phyloP scores from a whole-genome alignment of 176 grass and related monocot species.

The Pharus latifolius region DNA sequence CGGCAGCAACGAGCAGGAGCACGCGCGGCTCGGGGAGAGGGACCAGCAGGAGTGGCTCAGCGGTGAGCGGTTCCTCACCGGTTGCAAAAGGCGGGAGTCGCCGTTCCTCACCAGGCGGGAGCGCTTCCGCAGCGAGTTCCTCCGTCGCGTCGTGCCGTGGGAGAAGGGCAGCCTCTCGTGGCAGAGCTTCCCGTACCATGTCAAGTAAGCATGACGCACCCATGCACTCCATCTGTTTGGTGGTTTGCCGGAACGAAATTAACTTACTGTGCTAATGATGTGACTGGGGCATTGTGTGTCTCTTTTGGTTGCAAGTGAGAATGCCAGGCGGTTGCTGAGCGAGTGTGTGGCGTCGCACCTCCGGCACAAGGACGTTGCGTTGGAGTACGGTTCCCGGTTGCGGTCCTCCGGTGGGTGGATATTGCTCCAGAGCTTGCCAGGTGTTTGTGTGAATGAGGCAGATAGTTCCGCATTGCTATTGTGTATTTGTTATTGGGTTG shows the following conservation, averaged over 20 bases:
- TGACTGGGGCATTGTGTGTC: background rate
- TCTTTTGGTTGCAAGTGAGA: slow-evolving; percentile 36
- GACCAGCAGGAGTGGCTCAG: slow-evolving; percentile 90
- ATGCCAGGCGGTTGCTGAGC: slow-evolving; percentile 39
- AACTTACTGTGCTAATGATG: background rate
- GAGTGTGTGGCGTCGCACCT: slow-evolving; percentile 81
- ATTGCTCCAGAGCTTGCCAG: slow-evolving; percentile 66
- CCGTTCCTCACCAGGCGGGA: slow-evolving; percentile 68
- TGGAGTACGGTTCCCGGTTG: slow-evolving; percentile 54
- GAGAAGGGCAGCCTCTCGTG: slow-evolving; percentile 72
- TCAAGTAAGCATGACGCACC: slow-evolving; percentile 41
- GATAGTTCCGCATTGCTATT: background rate
- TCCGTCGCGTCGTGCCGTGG: slow-evolving; percentile 66
- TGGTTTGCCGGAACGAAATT: background rate
- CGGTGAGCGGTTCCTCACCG: slow-evolving; percentile 50
- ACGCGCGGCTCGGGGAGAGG: slow-evolving; percentile 79
- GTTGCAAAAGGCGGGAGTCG: slow-evolving; percentile 55
- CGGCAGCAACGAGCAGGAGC: slow-evolving; percentile 33
- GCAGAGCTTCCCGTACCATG: slow-evolving; percentile 70
- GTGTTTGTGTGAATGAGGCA: slow-evolving; percentile 17
- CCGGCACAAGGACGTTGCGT: slow-evolving; percentile 39
- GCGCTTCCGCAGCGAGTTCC: slow-evolving; percentile 69
- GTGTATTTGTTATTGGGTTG: background rate
- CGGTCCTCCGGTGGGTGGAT: slow-evolving; percentile 60
- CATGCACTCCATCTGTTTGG: background rate